Conservation (phyloP, 352 stramenopile species). For the Phytophthora fragariaefolia region DNA sequence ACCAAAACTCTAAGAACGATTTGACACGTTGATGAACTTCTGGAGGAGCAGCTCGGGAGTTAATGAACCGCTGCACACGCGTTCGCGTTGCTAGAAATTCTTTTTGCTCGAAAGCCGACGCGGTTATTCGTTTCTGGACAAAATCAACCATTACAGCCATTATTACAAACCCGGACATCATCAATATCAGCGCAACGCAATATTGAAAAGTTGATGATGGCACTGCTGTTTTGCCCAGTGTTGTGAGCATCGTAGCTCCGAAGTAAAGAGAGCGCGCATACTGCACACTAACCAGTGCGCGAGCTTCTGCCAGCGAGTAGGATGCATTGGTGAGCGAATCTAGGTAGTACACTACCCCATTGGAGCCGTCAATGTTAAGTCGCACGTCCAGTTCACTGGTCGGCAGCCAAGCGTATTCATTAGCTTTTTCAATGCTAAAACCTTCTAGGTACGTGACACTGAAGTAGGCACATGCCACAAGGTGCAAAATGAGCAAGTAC, state of each 20-base stretch:
- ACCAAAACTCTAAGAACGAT: conserved; percentile 77
- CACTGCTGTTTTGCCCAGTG: conserved; percentile 49
- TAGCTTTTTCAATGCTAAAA: conserved; percentile 20
- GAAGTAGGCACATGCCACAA: conserved; percentile 45
- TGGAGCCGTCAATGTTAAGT: neutral
- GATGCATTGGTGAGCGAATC: conserved; percentile 4
- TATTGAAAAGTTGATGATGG: conserved; percentile 43
- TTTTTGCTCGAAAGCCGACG: conserved; percentile 62
- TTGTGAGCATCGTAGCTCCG: conserved; percentile 51
- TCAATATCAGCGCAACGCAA: conserved; percentile 42
- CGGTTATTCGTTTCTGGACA: conserved; percentile 57
- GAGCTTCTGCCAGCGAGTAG: conserved; percentile 10
- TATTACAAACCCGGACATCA: conserved; percentile 52
- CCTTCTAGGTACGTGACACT: conserved; percentile 44
- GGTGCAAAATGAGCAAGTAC: conserved; percentile 38
- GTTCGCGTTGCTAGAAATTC: conserved; percentile 63
- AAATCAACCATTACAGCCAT: conserved; percentile 48
- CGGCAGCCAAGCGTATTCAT: conserved; percentile 32
- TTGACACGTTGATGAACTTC: conserved; percentile 60
- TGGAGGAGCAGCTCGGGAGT: conserved; percentile 46
- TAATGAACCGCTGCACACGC: conserved; percentile 61
- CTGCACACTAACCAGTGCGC: conserved; percentile 27
- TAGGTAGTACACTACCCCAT: conserved; percentile 5
- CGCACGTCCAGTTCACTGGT: conserved; percentile 24
- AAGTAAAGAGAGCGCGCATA: conserved; percentile 56